Evolutionary conservation across 352 stramenopile genomes (phyloP).

Genomic region (Achlya hypogyna): DNA sequence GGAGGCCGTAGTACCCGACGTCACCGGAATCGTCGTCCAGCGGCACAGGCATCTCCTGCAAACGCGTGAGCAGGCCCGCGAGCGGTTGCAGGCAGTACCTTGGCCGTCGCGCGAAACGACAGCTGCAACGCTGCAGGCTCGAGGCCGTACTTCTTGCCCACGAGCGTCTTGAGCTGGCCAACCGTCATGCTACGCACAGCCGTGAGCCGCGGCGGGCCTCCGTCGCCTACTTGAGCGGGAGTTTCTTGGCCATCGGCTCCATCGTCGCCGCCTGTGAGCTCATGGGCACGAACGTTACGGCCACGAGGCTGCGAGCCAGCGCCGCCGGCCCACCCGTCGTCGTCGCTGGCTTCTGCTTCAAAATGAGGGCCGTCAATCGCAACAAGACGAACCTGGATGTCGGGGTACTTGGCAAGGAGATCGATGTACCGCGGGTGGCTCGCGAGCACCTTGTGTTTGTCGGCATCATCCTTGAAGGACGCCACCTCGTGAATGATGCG

Average conservation of each 20-base stretch:
- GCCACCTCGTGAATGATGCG: slow-evolving; percentile 64
- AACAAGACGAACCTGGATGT: slow-evolving; percentile 2
- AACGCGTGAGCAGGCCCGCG: background rate
- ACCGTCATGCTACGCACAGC: slow-evolving; percentile 44
- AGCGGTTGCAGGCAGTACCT: slow-evolving; percentile 25
- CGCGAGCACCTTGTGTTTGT: slow-evolving; percentile 11
- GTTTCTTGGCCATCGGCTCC: slow-evolving; percentile 52
- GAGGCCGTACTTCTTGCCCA: slow-evolving; percentile 70
- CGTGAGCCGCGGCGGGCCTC: background rate
- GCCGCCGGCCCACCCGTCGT: slow-evolving; percentile 27
- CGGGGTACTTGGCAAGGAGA: slow-evolving; percentile 6
- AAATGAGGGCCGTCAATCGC: background rate
- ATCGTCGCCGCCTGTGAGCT: slow-evolving; percentile 60
- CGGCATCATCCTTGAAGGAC: background rate
- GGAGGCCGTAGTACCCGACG: slow-evolving; percentile 61
- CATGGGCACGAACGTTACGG: slow-evolving; percentile 60
- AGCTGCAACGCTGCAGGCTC: slow-evolving; percentile 37
- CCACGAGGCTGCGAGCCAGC: slow-evolving; percentile 45
- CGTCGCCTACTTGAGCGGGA: slow-evolving; percentile 36
- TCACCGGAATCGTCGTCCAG: slow-evolving; percentile 65
- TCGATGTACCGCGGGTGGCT: slow-evolving; percentile 9
- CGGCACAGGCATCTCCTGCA: slow-evolving; percentile 50
- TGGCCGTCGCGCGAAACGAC: slow-evolving; percentile 45
- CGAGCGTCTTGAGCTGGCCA: slow-evolving; percentile 53
- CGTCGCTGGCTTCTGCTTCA: background rate